Conservation (phyloP, 352 stramenopile species). For the Pythium dissimile region DNA sequence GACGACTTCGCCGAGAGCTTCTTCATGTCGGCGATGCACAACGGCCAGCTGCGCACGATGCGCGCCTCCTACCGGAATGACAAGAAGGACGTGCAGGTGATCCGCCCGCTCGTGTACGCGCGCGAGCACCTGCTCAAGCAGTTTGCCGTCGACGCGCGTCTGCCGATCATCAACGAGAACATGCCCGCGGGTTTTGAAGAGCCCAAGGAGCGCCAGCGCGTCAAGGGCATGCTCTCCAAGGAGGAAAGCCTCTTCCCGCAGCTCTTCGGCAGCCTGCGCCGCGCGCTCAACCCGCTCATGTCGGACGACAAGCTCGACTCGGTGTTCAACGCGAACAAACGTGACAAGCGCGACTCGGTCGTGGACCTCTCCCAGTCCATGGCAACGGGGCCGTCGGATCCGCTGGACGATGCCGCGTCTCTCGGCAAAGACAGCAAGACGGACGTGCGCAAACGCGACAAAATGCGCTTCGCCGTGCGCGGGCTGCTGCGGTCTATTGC, state of each 20-base stretch:
- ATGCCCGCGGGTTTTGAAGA: conserved; percentile 96
- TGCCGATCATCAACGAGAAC: conserved; percentile 97
- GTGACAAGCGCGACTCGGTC: conserved; percentile 15
- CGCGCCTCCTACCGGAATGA: conserved; percentile 95
- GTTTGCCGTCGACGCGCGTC: conserved; percentile 52
- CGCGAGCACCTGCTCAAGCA: conserved; percentile 88
- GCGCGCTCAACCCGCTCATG: conserved; percentile 53
- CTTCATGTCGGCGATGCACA: conserved; percentile 92
- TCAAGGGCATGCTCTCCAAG: conserved; percentile 92
- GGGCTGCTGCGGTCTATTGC: conserved; percentile 17
- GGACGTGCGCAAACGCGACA: conserved; percentile 24
- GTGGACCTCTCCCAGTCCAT: conserved; percentile 1
- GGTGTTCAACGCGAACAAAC: conserved; percentile 10
- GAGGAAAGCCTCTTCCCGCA: conserved; percentile 88
- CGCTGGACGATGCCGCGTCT: background rate
- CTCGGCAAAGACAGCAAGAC: background rate
- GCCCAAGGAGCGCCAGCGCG: conserved; percentile 90
- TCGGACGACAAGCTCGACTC: conserved; percentile 22
- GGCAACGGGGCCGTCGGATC: background rate
- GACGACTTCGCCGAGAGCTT: conserved; percentile 96
- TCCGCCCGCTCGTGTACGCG: conserved; percentile 92
- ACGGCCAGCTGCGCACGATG: conserved; percentile 85
- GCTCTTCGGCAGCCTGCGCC: conserved; percentile 41
- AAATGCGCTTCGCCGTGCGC: conserved; percentile 20
- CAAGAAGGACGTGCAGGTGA: conserved; percentile 88